Conservation (phyloP, 176 grass and related monocot species). For the Chloris gayana region DNA sequence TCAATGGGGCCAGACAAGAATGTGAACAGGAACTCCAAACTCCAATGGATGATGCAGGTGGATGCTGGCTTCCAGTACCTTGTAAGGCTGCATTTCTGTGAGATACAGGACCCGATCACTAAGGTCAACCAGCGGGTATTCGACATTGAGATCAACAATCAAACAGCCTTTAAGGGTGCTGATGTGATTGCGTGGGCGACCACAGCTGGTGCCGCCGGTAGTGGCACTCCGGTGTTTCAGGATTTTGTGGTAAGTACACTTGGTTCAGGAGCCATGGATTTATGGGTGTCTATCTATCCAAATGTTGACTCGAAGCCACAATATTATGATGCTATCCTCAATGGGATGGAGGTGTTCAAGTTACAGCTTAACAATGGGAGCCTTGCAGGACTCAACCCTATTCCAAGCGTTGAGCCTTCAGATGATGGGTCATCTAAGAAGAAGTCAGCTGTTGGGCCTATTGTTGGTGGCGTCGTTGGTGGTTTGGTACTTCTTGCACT, state of each 20-base stretch:
- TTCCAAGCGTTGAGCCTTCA: constrained; percentile 2
- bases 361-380: constrained; percentile 62
- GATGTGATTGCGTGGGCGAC: constrained; percentile 65
- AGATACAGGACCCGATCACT: constrained; percentile 68
- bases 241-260: constrained; percentile 59
- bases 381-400: constrained; percentile 80
- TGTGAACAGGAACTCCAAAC: constrained; percentile 70
- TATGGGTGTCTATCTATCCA: constrained; percentile 74
- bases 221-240: constrained; percentile 59
- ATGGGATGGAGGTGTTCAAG: constrained; percentile 94
- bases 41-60: constrained; percentile 76
- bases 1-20: constrained; percentile 70
- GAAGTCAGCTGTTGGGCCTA: constrained; percentile 39
- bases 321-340: constrained; percentile 72
- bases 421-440: neutral
- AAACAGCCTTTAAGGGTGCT: constrained; percentile 43
- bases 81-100: constrained; percentile 88
- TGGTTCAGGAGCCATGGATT: constrained; percentile 56
- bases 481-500: constrained; percentile 53
- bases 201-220: neutral
- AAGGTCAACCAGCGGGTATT: constrained; percentile 74
- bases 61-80: constrained; percentile 82
- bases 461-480: constrained; percentile 70
- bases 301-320: constrained; percentile 37
- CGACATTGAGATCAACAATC: constrained; percentile 76